Conservation (phyloP, 176 grass and related monocot species). For the Paspalum notatum region DNA sequence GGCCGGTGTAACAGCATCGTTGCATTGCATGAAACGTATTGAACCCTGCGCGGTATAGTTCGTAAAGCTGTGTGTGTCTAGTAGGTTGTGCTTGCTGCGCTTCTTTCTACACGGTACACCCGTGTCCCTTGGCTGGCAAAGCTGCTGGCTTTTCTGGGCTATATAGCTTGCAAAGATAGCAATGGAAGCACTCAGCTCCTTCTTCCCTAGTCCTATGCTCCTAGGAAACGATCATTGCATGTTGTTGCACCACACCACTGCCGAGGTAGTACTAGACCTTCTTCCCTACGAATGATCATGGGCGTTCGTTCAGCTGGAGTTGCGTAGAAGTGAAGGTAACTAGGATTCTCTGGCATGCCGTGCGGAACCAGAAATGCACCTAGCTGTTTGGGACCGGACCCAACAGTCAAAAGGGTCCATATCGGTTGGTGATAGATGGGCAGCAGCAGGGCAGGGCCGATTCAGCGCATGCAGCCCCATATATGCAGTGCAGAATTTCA, state of each 20-base stretch:
- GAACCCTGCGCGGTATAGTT: not conserved
- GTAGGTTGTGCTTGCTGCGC: not conserved
- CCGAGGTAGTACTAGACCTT: not conserved
- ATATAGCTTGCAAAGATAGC: not conserved
- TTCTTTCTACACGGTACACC: too few species aligned
- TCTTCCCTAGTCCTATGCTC: not conserved
- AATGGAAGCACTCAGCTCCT: not conserved
- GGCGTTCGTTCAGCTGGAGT: not conserved
- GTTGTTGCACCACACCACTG: not conserved
- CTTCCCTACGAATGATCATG: not conserved
- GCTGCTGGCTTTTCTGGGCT: not conserved
- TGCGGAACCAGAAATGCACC: not conserved
- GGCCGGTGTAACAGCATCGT: too few species aligned
- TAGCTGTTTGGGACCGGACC: not conserved
- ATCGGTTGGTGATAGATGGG: conserved; percentile 8
- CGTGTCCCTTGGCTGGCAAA: too few species aligned
- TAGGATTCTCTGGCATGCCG: conserved; percentile 9
- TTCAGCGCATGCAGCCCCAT: not conserved
- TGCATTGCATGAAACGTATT: too few species aligned
- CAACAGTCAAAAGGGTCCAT: not conserved
- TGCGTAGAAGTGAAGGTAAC: conserved; percentile 16
- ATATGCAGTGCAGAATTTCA: not conserved
- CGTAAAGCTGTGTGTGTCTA: not conserved
- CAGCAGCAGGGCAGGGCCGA: not conserved
- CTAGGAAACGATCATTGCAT: not conserved